Evolutionary conservation across 306 rosid genomes (phyloP), one percentile per base, ranked within the genome.

Genomic region (Cicer bijugum): DNA sequence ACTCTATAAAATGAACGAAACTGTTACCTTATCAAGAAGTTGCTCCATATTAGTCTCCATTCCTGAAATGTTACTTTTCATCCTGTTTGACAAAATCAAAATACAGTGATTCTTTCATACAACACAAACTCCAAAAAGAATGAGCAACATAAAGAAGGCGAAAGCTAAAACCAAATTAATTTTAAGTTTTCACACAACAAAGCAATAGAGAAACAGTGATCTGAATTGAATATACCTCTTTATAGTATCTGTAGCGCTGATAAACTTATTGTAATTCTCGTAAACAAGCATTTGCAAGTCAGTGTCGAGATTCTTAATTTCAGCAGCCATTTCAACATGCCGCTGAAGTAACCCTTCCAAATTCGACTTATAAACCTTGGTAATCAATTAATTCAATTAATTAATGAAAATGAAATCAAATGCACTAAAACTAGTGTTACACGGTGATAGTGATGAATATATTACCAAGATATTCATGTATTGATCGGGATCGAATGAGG

Each of bases 251-350:
- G 98, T 94, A 16, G 95, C 96, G 17, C 97, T 89, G 71, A 94
- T 85, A 79, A 94, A 91, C 84, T 91, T 94, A 81, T 89, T 94
- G 79, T 91, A 94, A 78, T 94, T 88, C 85, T 94, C 98, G 60
- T 89, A 94, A 3, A 94, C 97, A 15, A 94, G 69, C 97, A 91
- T 94, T 83, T 94, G 98, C 76, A 94, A 78, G 78, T 91, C 98
- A 9, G 97, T 94, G 74, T 94, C 98, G 2, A 94, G 96, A 87
- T 94, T 94, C 95, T 94, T 94, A n/a, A 91, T 91, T 80, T 94
- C 98, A 14, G 98, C 97, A 1, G 98, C 96, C 91, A 91, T 82
- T 70, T 87, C 89, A 48, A 91, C 92, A 65, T 94, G 97, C 48
- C 82, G 84, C 67, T 89, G 92, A 48, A 94, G 89, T 40, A 94